These are phyloP conservation scores for Botryotinia narcissicola DNA, from an alignment of 2,329 filamentous ascomycete genomes.

Conservation along the genomic window DNA sequence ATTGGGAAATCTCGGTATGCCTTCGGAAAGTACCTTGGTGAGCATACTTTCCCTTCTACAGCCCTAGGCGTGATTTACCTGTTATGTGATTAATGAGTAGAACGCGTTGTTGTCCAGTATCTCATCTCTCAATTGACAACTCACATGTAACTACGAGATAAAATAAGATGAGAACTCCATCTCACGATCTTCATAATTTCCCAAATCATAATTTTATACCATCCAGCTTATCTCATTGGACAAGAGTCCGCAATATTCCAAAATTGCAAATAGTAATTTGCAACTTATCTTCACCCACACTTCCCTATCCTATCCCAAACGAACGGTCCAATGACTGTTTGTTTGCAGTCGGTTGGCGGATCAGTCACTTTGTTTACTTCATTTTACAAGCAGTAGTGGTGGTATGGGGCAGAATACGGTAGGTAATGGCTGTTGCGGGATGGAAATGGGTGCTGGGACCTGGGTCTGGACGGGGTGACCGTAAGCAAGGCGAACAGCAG, in stretches of 20 bases:
- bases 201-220: conserved; percentile 7
- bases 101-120: not conserved
- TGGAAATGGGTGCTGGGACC: not conserved
- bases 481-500: conserved; percentile 3
- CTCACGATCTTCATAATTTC: conserved; percentile 9
- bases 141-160: not conserved
- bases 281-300: conserved; percentile 3
- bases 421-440: conserved; percentile 18
- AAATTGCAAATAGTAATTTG: conserved; percentile 12
- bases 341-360: not conserved
- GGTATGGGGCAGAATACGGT: conserved; percentile 13
- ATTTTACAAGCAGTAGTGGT: conserved; percentile 15
- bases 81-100: not conserved
- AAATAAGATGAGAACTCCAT: conserved; percentile 9
- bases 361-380: conserved; percentile 12
- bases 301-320: not conserved
- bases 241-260: not conserved
- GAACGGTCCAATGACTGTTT: not conserved
- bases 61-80: not conserved
- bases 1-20: not conserved
- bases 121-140: conserved; percentile 10
- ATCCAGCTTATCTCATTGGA: not conserved
- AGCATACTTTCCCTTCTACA: not conserved
- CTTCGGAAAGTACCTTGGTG: not conserved
- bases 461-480: conserved; percentile 13